phyloP scores from a whole-genome alignment of 78 protist species.

The Cyanophora paradoxa region DNA sequence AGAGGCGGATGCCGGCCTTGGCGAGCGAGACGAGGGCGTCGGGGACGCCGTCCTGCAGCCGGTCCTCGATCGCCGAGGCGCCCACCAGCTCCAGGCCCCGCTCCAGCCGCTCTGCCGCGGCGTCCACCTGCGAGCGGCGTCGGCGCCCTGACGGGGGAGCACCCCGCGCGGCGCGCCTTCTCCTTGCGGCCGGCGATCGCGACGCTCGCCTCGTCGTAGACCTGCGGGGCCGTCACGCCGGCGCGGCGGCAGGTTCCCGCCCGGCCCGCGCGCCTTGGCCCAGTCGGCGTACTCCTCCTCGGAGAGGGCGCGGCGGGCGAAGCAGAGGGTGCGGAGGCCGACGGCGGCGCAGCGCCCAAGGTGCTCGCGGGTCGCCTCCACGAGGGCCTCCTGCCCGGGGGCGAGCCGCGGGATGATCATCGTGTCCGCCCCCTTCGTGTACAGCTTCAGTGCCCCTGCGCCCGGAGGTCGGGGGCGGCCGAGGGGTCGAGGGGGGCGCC shows the following conservation, averaged over 20 bases:
- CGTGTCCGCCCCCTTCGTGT: slow-evolving; percentile 58
- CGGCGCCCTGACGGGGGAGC: too few relatives aligned
- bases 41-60: slow-evolving; percentile 78
- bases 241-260: too few relatives aligned
- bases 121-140: too few relatives aligned
- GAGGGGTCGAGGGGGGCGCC: too few relatives aligned
- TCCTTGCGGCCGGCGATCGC: neutral
- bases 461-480: too few relatives aligned
- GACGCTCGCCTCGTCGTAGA: slow-evolving; percentile 2
- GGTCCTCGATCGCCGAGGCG: slow-evolving; percentile 91
- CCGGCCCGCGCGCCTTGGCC: too few relatives aligned
- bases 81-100: slow-evolving; percentile 71
- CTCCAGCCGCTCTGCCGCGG: slow-evolving; percentile 56
- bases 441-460: neutral
- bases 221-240: neutral
- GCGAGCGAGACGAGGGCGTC: slow-evolving; percentile 49
- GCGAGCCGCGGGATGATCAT: neutral
- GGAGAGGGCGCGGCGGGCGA: too few relatives aligned
- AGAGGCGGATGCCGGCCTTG: slow-evolving; percentile 74
- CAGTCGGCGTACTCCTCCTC: too few relatives aligned
- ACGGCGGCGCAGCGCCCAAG: too few relatives aligned
- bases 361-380: too few relatives aligned
- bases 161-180: neutral
- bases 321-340: too few relatives aligned
- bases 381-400: neutral